These are phyloP conservation scores for Aristolochia fimbriata DNA, from an alignment of 164 flowering plant genomes.

Conservation along the genomic window DNA sequence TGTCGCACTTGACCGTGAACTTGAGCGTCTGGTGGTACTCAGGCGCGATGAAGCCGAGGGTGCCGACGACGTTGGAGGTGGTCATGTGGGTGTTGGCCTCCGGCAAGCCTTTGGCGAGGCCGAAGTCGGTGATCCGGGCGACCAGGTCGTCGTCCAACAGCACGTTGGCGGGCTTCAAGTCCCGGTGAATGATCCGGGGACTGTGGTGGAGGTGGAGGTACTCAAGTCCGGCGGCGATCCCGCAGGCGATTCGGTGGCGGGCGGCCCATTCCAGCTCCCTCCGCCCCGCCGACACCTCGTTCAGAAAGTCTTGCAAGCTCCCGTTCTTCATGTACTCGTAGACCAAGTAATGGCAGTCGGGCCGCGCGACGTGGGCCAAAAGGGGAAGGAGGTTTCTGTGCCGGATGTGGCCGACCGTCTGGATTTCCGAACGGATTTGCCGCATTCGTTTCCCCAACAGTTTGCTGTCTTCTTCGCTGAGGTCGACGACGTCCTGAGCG, in stretches of 20 bases:
- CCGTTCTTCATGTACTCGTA: constrained; percentile 94
- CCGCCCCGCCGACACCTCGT: constrained; percentile 29
- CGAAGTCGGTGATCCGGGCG: constrained; percentile 86
- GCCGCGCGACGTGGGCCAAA: constrained; percentile 59
- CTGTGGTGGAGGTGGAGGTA: constrained; percentile 63
- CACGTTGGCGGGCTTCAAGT: constrained; percentile 82
- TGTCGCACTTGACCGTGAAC: constrained; percentile 90
- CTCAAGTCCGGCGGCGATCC: constrained; percentile 75
- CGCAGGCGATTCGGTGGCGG: constrained; percentile 50
- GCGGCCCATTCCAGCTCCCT: constrained; percentile 55
- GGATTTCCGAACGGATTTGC: constrained; percentile 68
- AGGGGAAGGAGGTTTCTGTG: constrained; percentile 75
- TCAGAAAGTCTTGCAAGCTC: constrained; percentile 56
- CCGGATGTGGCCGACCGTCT: constrained; percentile 68
- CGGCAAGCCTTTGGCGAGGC: constrained; percentile 80
- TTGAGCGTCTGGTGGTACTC: constrained; percentile 82
- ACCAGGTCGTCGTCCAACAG: constrained; percentile 86
- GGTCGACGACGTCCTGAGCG: constrained; percentile 21
- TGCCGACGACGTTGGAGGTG: constrained; percentile 72
- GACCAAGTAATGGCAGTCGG: constrained; percentile 66
- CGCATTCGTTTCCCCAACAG: constrained; percentile 53
- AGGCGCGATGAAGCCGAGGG: constrained; percentile 85
- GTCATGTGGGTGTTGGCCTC: constrained; percentile 61
- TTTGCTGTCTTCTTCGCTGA: constrained; percentile 54
- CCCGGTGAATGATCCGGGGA: constrained; percentile 74